phyloP scores from a whole-genome alignment of 768 basidiomycete genomes.

The Rhizopogon vesiculosus region DNA sequence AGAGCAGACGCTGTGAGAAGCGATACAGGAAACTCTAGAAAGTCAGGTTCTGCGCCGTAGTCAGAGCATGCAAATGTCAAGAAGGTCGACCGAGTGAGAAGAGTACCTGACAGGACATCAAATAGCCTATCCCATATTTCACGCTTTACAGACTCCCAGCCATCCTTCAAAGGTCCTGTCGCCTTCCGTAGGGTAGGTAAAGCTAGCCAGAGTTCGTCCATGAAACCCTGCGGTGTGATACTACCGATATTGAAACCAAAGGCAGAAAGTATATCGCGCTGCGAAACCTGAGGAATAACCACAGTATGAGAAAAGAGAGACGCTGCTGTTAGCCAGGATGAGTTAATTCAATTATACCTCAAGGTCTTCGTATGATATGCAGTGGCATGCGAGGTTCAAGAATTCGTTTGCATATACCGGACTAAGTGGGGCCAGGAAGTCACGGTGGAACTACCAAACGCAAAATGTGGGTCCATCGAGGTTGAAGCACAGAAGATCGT shows the following conservation, averaged over 20 bases:
- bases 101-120: slow-evolving; percentile 33
- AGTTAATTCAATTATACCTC: slow-evolving; percentile 36
- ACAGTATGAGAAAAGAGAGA: background rate
- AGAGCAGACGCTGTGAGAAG: slow-evolving; percentile 51
- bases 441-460: slow-evolving; percentile 51
- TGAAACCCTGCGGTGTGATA: slow-evolving; percentile 44
- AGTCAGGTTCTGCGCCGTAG: slow-evolving; percentile 40
- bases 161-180: slow-evolving; percentile 26
- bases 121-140: slow-evolving; percentile 51
- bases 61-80: background rate
- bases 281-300: slow-evolving; percentile 36
- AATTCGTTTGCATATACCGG: slow-evolving; percentile 52
- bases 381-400: slow-evolving; percentile 43
- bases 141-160: slow-evolving; percentile 43
- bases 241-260: slow-evolving; percentile 46
- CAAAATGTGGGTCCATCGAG: background rate
- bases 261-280: slow-evolving; percentile 48
- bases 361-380: slow-evolving; percentile 40
- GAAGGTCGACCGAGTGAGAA: background rate
- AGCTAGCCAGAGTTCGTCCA: slow-evolving; percentile 57
- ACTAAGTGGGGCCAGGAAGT: slow-evolving; percentile 50
- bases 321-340: background rate
- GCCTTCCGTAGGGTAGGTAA: slow-evolving; percentile 46
- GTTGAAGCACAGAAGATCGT: background rate
- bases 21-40: slow-evolving; percentile 48